Evolutionary conservation across 257 asterid genomes (phyloP).

Genomic region (Prunella vulgaris): DNA sequence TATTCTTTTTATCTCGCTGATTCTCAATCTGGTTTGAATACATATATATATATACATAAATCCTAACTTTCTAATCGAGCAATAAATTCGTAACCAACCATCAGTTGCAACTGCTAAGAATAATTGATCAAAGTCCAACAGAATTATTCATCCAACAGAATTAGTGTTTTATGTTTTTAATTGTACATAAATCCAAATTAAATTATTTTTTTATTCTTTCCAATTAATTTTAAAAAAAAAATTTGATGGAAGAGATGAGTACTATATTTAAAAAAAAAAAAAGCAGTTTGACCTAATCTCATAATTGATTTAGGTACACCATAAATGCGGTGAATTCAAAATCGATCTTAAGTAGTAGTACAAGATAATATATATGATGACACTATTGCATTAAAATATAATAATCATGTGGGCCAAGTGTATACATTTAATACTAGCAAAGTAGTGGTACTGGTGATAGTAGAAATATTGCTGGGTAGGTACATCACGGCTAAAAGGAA

Average conservation of each 20-base stretch:
- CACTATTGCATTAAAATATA: slow-evolving; percentile 3
- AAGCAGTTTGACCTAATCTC: slow-evolving; percentile 30
- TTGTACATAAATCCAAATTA: too few species aligned
- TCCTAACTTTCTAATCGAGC: too few species aligned
- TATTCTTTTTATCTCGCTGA: too few species aligned
- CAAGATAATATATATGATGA: slow-evolving; percentile 19
- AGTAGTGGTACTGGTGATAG: slow-evolving; percentile 20
- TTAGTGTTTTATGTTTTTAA: too few species aligned
- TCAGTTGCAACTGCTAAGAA: too few species aligned
- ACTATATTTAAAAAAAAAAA: slow-evolving; percentile 6
- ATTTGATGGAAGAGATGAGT: slow-evolving; percentile 15
- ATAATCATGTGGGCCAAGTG: slow-evolving; percentile 1
- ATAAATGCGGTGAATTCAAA: slow-evolving; percentile 28
- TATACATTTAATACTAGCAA: not conserved
- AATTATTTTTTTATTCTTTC: too few species aligned
- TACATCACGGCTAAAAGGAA: slow-evolving; percentile 43
- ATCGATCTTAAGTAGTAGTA: not conserved
- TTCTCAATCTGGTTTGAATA: too few species aligned
- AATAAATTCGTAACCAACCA: too few species aligned
- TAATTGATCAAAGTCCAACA: too few species aligned
- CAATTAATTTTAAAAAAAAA: too few species aligned
- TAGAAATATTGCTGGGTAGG: slow-evolving; percentile 37
- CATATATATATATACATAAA: too few species aligned
- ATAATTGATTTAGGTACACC: slow-evolving; percentile 38
- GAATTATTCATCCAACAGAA: too few species aligned